Evolutionary conservation across 176 grass and related monocot genomes (phyloP), one percentile per base, ranked within the genome.

Genomic region (Cymbopogon citratus): DNA sequence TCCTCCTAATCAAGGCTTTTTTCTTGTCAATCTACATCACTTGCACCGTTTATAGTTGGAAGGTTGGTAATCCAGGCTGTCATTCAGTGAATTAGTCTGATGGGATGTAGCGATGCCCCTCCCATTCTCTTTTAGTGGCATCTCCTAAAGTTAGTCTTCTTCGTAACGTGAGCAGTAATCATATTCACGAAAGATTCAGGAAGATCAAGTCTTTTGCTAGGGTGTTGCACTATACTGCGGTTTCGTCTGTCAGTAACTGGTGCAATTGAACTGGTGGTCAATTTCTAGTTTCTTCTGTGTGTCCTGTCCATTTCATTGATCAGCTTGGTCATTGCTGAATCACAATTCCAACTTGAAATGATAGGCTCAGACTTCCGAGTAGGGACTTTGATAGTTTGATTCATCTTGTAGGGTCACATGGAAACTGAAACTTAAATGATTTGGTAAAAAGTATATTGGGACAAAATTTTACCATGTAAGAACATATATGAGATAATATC

Each of bases 1-100:
- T 26, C 52, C 19, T 49, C 18, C 38, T 61, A 24, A 59, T 21
- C 49, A 60, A 77, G 25, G 12, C 48, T 11, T 72, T 41, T 59
- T 33, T 43, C 52, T 11, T 84, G 73, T 84, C 74, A 84, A 61
- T 57, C 74, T 12, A 24, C 13, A 8, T 63, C 41, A 19, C 8
- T 65, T 33, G 60, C 52, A 26, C 23, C 2, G 43, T 65, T 64
- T 12, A 40, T 72, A 83, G 80, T 80, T 87, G 66, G 66, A 87
- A 72, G 74, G 75, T 79, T 74, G 59, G 59, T 73, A 59, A 83
- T 66, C 74, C 74, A 73, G 80, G 66, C 64, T 87, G 66, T 83
- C 39, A 80, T 80, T 66, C 34, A 67, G 21, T 83, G 68, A 65
- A 74, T 88, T 88, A 73, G 21, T 33, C 36, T 67, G 57, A 79